These are phyloP conservation scores for Arctium minus DNA, from an alignment of 129 eudicot genomes.

Conservation along the genomic window DNA sequence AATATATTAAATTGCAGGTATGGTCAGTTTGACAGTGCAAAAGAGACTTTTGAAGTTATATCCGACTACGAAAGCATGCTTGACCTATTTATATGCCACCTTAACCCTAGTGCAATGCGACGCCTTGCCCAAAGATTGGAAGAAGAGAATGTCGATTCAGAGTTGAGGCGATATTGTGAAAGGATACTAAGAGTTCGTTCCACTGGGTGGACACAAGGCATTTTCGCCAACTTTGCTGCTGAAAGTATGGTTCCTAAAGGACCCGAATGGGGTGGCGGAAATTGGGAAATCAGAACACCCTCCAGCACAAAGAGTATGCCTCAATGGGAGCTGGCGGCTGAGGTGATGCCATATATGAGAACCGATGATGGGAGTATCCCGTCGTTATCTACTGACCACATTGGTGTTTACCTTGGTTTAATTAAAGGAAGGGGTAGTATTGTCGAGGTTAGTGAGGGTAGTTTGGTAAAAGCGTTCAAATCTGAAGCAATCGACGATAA, in stretches of 20 bases:
- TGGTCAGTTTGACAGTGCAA: constrained; percentile 97
- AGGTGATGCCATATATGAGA: constrained; percentile 97
- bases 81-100: constrained; percentile 93
- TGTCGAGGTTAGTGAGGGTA: constrained; percentile 85
- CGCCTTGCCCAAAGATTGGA: constrained; percentile 94
- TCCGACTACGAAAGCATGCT: constrained; percentile 90
- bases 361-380: constrained; percentile 96
- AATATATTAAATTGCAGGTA: constrained; percentile 51
- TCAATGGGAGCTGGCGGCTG: constrained; percentile 97
- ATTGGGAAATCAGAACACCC: constrained; percentile 97
- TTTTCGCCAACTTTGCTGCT: constrained; percentile 97
- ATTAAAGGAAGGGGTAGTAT: constrained; percentile 91
- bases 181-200: constrained; percentile 88
- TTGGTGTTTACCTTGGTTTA: constrained; percentile 90
- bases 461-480: constrained; percentile 75
- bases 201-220: constrained; percentile 99
- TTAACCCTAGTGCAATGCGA: constrained; percentile 98
- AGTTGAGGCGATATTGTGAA: constrained; percentile 86
- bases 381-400: constrained; percentile 81
- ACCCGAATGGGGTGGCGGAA: constrained; percentile 99
- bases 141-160: constrained; percentile 85
- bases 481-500: constrained; percentile 41
- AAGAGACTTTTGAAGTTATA: constrained; percentile 95
- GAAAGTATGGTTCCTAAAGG: constrained; percentile 99
- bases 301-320: constrained; percentile 73